Base-by-base conservation (phyloP, 768 basidiomycete species). In the Psilocybe cubensis region DNA sequence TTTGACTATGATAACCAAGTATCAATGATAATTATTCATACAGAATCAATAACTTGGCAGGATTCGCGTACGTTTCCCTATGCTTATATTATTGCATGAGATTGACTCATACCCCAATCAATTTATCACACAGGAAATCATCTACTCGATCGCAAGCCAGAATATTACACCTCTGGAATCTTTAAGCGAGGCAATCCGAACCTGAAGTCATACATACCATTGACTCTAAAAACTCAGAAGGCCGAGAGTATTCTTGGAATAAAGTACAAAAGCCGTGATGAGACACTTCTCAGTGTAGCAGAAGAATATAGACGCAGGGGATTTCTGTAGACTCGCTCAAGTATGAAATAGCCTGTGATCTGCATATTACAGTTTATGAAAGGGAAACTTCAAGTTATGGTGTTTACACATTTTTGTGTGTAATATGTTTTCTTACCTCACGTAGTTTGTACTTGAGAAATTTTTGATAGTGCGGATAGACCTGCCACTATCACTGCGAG, bases 151-250 rank as follows among this genome's bases (percentile, higher is more conserved):
- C n/a, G n/a, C n/a, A 25, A 35, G 11, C 60, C 56, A 3, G 47
- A 58, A 4, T 29, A 46, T 5, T 62, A 62, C 24, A 33, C 41
- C 2, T 46, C 53, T n/a, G 57, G 49, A 18, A 38, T 58, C 23
- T 44, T 62, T 17, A 56, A 56, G 10, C 60, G 60, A 5, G 60
- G 60, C 2, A 55, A 58, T 2, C 42, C 60, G 4, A 29, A 54
- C 6, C 31, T 52, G 20, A 38, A 33, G n/a, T 33, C 21, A 8
- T 45, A 47, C 4, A 27, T 58, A 27, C n/a, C 31, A 1, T 54
- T 33, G 20, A 35, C 42, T 14, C 56, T 50, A 24, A 58, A 52
- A 20, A 28, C 44, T 1, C 52, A 57, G 41, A 62, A 62, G 20
- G 48, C 52, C 7, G 51, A 56, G 33, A 44, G 25, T 24, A 46